These are phyloP conservation scores for Theobroma cacao DNA, from an alignment of 345 rosid genomes.

Conservation along the genomic window DNA sequence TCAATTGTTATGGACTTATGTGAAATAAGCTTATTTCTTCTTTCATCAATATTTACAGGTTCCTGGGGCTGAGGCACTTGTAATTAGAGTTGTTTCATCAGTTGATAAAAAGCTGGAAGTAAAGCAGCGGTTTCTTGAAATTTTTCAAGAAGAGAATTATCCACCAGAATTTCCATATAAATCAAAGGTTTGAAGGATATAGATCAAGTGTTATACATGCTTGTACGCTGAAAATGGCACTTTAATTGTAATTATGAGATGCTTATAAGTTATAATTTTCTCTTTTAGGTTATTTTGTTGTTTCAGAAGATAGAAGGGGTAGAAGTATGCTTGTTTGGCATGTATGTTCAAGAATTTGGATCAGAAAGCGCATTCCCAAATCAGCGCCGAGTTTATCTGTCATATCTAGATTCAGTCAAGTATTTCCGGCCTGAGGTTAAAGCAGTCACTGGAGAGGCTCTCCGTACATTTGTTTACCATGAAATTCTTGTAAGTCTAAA, in stretches of 20 bases:
- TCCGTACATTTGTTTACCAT: constrained; percentile 95
- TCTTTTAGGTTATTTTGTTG: constrained; percentile 78
- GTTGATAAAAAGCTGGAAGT: constrained; percentile 99
- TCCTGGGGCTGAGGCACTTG: constrained; percentile 95
- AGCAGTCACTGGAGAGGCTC: constrained; percentile 92
- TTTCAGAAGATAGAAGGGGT: constrained; percentile 99
- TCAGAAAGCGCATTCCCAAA: constrained; percentile 89
- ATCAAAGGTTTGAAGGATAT: constrained; percentile 65
- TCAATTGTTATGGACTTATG: background rate
- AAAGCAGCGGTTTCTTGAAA: constrained; percentile 93
- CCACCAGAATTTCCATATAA: constrained; percentile 90
- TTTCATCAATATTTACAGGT: constrained; percentile 45
- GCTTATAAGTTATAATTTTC: constrained; percentile 8
- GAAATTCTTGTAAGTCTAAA: constrained; percentile 75
- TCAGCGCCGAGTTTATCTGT: constrained; percentile 97
- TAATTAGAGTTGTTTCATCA: constrained; percentile 94
- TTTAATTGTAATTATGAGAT: constrained; percentile 10
- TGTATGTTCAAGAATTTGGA: constrained; percentile 99
- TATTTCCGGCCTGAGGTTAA: constrained; percentile 94
- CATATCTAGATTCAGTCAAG: constrained; percentile 97
- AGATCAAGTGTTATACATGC: constrained; percentile 6
- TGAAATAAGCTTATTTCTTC: constrained; percentile 6
- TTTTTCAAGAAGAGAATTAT: constrained; percentile 82
- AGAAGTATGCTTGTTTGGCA: constrained; percentile 96
- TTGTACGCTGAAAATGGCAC: constrained; percentile 3